Evolutionary conservation across 2,329 filamentous ascomycete genomes (phyloP).

Genomic region (Pochonia chlamydosporia): DNA sequence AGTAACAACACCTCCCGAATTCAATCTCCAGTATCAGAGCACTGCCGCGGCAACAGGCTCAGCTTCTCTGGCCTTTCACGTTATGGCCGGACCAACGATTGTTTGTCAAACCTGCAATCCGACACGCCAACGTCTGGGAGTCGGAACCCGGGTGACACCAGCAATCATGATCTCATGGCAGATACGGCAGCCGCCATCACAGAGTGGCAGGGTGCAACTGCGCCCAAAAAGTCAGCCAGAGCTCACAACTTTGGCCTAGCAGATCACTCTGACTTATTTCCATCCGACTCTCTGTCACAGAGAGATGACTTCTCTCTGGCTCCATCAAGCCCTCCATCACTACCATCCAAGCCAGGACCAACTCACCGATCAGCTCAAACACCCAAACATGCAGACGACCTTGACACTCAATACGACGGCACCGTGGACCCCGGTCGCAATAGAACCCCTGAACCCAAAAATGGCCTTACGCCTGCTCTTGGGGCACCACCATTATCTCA

Average conservation of each 20-base stretch:
- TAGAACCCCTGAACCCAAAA: conserved; percentile 12
- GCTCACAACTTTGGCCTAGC: conserved; percentile 21
- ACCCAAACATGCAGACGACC: conserved; percentile 4
- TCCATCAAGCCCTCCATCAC: not conserved
- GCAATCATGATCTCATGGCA: conserved; percentile 13
- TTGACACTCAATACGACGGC: conserved; percentile 19
- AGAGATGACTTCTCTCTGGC: conserved; percentile 5
- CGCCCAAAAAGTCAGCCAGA: conserved; percentile 10
- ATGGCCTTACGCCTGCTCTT: conserved; percentile 1
- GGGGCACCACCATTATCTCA: conserved; percentile 1
- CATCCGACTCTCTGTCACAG: conserved; percentile 16
- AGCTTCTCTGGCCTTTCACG: conserved; percentile 22
- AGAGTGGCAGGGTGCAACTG: conserved; percentile 19
- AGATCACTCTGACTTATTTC: conserved; percentile 20
- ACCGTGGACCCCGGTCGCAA: conserved; percentile 11
- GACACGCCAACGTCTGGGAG: conserved; percentile 16
- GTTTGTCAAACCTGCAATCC: conserved; percentile 23
- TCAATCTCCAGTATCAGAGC: conserved; percentile 22
- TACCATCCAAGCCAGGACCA: not conserved
- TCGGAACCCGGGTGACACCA: conserved; percentile 11
- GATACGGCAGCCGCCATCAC: conserved; percentile 20
- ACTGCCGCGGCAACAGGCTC: conserved; percentile 14
- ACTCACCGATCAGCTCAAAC: not conserved
- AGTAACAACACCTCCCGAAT: conserved; percentile 14
- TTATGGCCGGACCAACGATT: conserved; percentile 22